These are phyloP conservation scores for Orbilia javanica DNA, from an alignment of 2,329 filamentous ascomycete genomes.

Conservation along the genomic window DNA sequence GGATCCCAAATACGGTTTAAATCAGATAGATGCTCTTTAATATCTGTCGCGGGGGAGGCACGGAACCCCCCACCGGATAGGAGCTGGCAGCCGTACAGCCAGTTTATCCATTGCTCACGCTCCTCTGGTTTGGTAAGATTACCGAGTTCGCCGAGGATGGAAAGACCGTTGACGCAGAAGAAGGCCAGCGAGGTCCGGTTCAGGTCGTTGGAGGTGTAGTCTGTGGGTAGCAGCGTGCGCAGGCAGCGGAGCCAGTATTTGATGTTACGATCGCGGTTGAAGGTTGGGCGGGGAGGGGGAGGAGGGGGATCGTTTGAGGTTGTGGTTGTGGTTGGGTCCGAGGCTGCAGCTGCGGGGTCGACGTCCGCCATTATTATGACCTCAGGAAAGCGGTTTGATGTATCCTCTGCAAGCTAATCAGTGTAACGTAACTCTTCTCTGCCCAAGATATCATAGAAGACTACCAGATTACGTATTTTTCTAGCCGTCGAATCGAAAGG, in stretches of 20 bases:
- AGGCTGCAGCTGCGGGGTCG: constrained; percentile 29
- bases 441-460: neutral
- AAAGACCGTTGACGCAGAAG: constrained; percentile 87
- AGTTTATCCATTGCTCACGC: constrained; percentile 73
- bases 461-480: neutral
- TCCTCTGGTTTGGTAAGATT: constrained; percentile 70
- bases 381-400: neutral
- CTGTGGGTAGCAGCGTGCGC: constrained; percentile 80
- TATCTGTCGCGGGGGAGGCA: constrained; percentile 79
- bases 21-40: constrained; percentile 68
- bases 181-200: constrained; percentile 89
- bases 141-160: constrained; percentile 78
- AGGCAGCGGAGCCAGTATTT: constrained; percentile 94
- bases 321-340: neutral
- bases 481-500: constrained; percentile 2
- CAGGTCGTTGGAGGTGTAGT: constrained; percentile 89
- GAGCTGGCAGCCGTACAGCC: constrained; percentile 89
- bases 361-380: constrained; percentile 43
- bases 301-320: constrained; percentile 29
- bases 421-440: no score
- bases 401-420: neutral
- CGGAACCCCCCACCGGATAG: constrained; percentile 84
- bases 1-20: constrained; percentile 69
- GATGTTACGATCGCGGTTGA: constrained; percentile 78
- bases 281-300: constrained; percentile 57